Evolutionary conservation across 2,329 filamentous ascomycete genomes (phyloP).

Genomic region (Trichothecium sympodiale): DNA sequence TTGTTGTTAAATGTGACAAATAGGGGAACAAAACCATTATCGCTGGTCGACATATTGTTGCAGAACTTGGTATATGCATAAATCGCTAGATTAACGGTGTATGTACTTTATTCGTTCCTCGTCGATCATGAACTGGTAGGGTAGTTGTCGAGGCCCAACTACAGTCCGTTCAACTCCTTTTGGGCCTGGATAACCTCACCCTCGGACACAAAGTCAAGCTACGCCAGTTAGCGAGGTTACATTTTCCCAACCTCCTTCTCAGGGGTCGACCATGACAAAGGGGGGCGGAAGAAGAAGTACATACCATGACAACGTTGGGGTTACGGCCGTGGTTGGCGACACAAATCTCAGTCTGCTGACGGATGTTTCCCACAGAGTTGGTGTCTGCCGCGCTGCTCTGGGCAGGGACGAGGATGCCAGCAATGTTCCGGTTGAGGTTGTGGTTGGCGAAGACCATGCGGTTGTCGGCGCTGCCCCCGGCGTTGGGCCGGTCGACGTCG

Average conservation of each 20-base stretch:
- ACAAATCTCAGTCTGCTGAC: constrained; percentile 14
- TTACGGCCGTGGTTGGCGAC: constrained; percentile 9
- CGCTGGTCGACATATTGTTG: too few species aligned
- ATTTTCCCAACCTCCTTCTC: neutral
- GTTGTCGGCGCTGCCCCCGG: constrained; percentile 15
- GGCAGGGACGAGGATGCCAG: constrained; percentile 24
- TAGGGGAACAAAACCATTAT: too few species aligned
- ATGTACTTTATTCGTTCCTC: constrained; percentile 3
- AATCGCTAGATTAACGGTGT: too few species aligned
- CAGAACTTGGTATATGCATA: too few species aligned
- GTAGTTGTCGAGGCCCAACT: neutral
- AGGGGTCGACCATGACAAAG: neutral
- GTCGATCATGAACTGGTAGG: too few species aligned
- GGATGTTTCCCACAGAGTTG: constrained; percentile 21
- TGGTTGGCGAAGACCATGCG: constrained; percentile 13
- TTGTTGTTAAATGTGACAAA: too few species aligned
- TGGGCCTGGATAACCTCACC: constrained; percentile 7
- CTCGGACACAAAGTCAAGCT: constrained; percentile 7
- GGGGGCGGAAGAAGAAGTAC: constrained; percentile 5
- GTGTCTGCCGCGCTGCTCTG: constrained; percentile 16
- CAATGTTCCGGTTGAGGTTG: constrained; percentile 8
- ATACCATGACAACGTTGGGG: constrained; percentile 17
- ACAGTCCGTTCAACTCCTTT: constrained; percentile 5
- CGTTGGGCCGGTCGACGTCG: constrained; percentile 44
- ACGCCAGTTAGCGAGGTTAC: neutral